Evolutionary conservation across 192 early-diverging fungal genomes (phyloP), one percentile per base, ranked within the genome.

Genomic region (Rhizoclosmatium globosum): DNA sequence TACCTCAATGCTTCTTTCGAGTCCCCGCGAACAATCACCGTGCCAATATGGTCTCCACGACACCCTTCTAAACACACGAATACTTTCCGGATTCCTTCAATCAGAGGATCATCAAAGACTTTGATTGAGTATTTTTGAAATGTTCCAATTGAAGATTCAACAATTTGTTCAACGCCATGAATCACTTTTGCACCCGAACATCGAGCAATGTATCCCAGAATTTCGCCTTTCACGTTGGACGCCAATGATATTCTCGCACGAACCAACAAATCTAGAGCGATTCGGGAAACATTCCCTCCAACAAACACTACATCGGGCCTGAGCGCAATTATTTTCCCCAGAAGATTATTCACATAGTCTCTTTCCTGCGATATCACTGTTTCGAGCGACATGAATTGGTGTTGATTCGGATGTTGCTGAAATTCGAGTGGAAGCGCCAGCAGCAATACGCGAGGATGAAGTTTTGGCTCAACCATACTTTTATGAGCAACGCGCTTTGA

Each of bases 401-500:
- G 19, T 9, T 45, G 72, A n/a, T 60, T 11, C 1, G 44, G 78
- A 93, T 92, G 47, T 91, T 85, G 61, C 38, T 21, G 59, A 75
- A 92, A 95, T 73, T 98, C 96, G 47, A 99, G 84, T 1, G 96
- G 89, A 79, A 98, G 95, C 2, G 92, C 90, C 50, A 99, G 82
- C 17, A 97, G 87, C 82, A 99, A 85, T 60, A 99, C 94, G 4
- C 92, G 90, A 7, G 97, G 97, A 19, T 92, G 82, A 0, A 68
- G 38, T 3, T 96, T 82, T 13, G 82, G 82, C 4, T 87, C 85
- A 2, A 92, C 85, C 97, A 99, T 98, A 74, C 89, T 86, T 71
- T 96, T 95, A 84, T 99, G 96, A 0, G 94, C 94, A 31, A 96
- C 86, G 76, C 93, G 93, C 80, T 97, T 98, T n/a, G 94, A 90